Evolutionary conservation across 352 stramenopile genomes (phyloP).

Genomic region (Stramenopiles sp.): DNA sequence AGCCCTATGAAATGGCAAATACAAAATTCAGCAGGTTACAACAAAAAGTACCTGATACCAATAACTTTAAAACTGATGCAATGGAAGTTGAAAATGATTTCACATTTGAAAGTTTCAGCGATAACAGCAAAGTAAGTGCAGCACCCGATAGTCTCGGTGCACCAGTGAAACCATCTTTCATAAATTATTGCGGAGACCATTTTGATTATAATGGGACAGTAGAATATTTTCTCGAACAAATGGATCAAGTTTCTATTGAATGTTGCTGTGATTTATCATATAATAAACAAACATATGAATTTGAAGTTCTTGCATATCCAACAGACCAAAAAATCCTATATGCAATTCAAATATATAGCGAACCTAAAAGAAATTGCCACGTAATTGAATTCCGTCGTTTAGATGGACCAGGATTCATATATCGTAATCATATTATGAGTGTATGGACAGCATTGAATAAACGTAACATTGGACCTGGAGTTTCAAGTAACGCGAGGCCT

Average conservation of each 20-base stretch:
- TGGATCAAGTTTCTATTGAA: not conserved
- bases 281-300: not conserved
- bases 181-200: too few species aligned
- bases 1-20: not conserved
- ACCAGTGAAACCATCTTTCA: too few species aligned
- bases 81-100: too few species aligned
- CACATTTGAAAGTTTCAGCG: too few species aligned
- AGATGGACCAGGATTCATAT: not conserved
- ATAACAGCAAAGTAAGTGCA: too few species aligned
- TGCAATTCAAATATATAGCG: not conserved
- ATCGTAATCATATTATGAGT: not conserved
- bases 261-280: not conserved
- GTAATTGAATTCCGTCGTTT: not conserved
- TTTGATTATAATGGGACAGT: too few species aligned
- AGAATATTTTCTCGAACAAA: not conserved
- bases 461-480: not conserved
- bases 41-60: too few species aligned
- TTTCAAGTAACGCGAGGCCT: not conserved
- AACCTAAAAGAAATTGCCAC: not conserved
- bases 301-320: not conserved
- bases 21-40: too few species aligned
- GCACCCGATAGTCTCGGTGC: too few species aligned
- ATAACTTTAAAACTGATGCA: too few species aligned
- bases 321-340: not conserved
- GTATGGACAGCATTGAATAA: not conserved